phyloP scores from a whole-genome alignment of 768 basidiomycete genomes.

The Tulasnella sp. region DNA sequence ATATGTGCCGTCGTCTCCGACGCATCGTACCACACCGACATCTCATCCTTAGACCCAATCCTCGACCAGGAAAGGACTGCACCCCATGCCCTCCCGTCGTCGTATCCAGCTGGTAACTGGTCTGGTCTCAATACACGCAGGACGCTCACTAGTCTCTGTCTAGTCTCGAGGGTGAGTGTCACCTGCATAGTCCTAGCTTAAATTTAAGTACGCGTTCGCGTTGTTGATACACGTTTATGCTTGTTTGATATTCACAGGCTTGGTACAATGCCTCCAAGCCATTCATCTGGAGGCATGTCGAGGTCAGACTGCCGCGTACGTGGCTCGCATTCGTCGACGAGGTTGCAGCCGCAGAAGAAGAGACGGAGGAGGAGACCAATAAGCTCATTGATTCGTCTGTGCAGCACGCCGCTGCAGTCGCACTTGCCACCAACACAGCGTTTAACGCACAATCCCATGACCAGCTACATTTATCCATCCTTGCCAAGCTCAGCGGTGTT shows the following conservation, averaged over 20 bases:
- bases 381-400: conserved; percentile 56
- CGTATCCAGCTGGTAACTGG: conserved; percentile 61
- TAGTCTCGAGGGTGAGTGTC: conserved; percentile 44
- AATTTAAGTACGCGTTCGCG: background rate
- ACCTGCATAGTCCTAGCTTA: background rate
- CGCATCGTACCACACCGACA: conserved; percentile 43
- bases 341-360: conserved; percentile 37
- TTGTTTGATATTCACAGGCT: conserved; percentile 23
- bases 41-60: conserved; percentile 61
- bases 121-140: conserved; percentile 52
- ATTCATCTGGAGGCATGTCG: conserved; percentile 76
- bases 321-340: conserved; percentile 77
- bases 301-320: conserved; percentile 70
- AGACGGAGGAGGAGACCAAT: conserved; percentile 40
- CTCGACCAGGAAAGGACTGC: conserved; percentile 30
- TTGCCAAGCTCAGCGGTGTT: conserved; percentile 37
- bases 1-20: conserved; percentile 66
- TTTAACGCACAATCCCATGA: conserved; percentile 27
- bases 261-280: conserved; percentile 80
- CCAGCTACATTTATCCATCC: conserved; percentile 48
- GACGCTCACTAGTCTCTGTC: conserved; percentile 59
- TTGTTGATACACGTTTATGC: background rate
- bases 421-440: conserved; percentile 33
- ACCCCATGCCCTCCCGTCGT: conserved; percentile 59
- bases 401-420: conserved; percentile 53